These are phyloP conservation scores for Fusarium succisae DNA, from an alignment of 2,329 filamentous ascomycete species.

Conservation along the genomic window DNA sequence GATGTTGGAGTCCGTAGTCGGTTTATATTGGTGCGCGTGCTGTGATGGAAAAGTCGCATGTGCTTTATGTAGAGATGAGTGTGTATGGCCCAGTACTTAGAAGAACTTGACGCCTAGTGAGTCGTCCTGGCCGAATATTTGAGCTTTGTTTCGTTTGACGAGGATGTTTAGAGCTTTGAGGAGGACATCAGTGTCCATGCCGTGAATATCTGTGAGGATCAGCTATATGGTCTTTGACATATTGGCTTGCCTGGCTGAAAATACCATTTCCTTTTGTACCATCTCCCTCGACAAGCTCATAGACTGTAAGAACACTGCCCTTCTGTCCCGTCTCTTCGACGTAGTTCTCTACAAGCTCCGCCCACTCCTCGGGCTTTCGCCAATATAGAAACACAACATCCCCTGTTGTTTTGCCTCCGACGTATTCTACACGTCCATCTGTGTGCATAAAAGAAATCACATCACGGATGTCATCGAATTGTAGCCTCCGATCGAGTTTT, in stretches of 20 bases:
- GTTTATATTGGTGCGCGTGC: not conserved
- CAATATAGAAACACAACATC: slow-evolving; percentile 81
- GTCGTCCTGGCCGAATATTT: slow-evolving; percentile 91
- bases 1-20: slow-evolving; percentile 16
- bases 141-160: slow-evolving; percentile 90
- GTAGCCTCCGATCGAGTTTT: slow-evolving; percentile 61
- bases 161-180: slow-evolving; percentile 81
- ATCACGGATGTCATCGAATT: slow-evolving; percentile 62
- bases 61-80: slow-evolving; percentile 30
- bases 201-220: slow-evolving; percentile 73
- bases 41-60: slow-evolving; percentile 12
- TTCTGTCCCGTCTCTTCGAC: slow-evolving; percentile 90
- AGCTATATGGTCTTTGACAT: not conserved
- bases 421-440: slow-evolving; percentile 73
- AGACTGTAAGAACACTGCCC: slow-evolving; percentile 88
- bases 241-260: slow-evolving; percentile 24
- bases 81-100: slow-evolving; percentile 56
- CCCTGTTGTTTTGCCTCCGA: slow-evolving; percentile 49
- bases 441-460: slow-evolving; percentile 68
- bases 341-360: slow-evolving; percentile 78
- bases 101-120: slow-evolving; percentile 97
- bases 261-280: slow-evolving; percentile 73
- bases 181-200: slow-evolving; percentile 86
- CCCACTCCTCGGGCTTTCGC: slow-evolving; percentile 92
- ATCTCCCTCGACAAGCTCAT: slow-evolving; percentile 91